Evolutionary conservation across 1,139 yeast genomes (phyloP), one percentile per base, ranked within the genome.

Genomic region (Candida glucosophila): DNA sequence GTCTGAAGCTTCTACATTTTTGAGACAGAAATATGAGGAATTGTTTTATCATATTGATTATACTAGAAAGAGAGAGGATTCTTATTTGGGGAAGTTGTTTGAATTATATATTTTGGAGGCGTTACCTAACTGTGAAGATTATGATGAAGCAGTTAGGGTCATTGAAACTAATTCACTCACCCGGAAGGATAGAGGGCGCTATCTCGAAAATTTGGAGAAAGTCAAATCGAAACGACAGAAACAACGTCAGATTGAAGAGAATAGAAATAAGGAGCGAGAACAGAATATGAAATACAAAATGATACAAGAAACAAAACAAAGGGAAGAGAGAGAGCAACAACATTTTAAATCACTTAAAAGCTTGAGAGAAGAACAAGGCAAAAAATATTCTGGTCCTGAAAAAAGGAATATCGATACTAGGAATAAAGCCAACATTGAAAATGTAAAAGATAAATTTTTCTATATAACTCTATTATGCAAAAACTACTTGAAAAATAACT

Each of bases 61-160:
- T 8, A 15, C 13, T 15, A 20, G 20, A 17, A 28, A 20, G 10
- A 11, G 4, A 14, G 31, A 36, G 3, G 55, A 50, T 24, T 41
- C 34, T 19, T 48, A 43, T 28, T 29, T 42, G 19, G 37, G 32
- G 15, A 48, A 52, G 24, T 40, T 60, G 24, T 32, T 52, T 7
- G 59, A 61, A 22, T 46, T 61, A 32, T 53, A 51, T 28, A 51
- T 56, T 6, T 56, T 53, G 36, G 59, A 60, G 33, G 50, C 61
- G 2, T 47, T 60, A 22, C 64, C 67, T 1, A 47, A 47, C 4
- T 35, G 43, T 19, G 48, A 50, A 17, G 35, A 44, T 19, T 51
- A 43, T 26, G 44, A 43, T 2, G 52, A 55, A 22, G 58, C 68
- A 1, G 41, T 32, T 20, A 31, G 29, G 17, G 40, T 61, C 9